Conservation (phyloP, 768 basidiomycete genomes). For the Lentinus brumalis region DNA sequence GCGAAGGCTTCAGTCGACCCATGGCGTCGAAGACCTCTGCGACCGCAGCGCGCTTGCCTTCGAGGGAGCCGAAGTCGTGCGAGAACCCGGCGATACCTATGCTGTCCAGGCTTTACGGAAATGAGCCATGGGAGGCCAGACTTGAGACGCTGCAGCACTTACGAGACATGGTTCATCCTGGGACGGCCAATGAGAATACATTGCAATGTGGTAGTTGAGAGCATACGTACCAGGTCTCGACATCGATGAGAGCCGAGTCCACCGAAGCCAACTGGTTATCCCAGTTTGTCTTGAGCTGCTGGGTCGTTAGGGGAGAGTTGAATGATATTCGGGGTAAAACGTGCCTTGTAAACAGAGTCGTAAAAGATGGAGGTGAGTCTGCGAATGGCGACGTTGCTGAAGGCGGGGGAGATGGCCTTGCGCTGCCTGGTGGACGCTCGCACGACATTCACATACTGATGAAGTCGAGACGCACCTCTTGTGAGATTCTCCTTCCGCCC, state of each 20-base stretch:
- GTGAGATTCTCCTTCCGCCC: constrained; percentile 46
- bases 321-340: background rate
- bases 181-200: constrained; percentile 12
- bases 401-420: constrained; percentile 52
- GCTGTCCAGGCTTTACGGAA: constrained; percentile 49
- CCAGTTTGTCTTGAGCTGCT: constrained; percentile 40
- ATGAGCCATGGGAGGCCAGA: background rate
- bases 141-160: constrained; percentile 7
- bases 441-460: background rate
- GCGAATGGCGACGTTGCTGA: constrained; percentile 53
- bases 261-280: constrained; percentile 23
- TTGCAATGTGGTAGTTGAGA: background rate
- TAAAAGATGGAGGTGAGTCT: constrained; percentile 49
- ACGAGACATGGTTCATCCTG: constrained; percentile 50
- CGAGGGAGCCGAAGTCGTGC: constrained; percentile 55
- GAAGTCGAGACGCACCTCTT: constrained; percentile 35
- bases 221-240: constrained; percentile 41
- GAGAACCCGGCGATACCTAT: constrained; percentile 63
- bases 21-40: constrained; percentile 28
- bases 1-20: constrained; percentile 13
- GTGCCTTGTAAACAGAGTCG: constrained; percentile 53
- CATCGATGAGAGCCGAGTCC: constrained; percentile 42
- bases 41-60: constrained; percentile 47
- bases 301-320: background rate
- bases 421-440: constrained; percentile 39